These are phyloP conservation scores for Naematelia aurantialba DNA, from an alignment of 768 basidiomycete species.

Conservation along the genomic window DNA sequence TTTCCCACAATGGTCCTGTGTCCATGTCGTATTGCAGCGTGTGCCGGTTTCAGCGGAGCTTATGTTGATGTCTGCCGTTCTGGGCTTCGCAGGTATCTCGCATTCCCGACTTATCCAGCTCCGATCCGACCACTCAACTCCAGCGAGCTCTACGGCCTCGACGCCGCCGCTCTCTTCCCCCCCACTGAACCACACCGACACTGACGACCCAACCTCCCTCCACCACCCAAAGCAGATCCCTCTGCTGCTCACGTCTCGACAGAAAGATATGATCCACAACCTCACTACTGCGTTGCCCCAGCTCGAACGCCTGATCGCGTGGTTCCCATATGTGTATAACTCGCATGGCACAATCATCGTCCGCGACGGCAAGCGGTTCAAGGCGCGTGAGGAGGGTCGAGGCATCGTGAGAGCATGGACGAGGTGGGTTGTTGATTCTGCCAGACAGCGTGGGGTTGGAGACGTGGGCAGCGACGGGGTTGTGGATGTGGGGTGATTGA, in stretches of 20 bases:
- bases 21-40: no score
- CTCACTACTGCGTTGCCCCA: slow-evolving; percentile 29
- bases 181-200: background rate
- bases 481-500: background rate
- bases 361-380: slow-evolving; percentile 18
- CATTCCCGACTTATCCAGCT: background rate
- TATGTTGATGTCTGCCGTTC: background rate
- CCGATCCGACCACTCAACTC: background rate
- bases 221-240: slow-evolving; percentile 12
- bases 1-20: no score
- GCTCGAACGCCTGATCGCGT: slow-evolving; percentile 37
- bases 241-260: slow-evolving; percentile 27
- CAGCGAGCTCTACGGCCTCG: background rate
- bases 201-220: background rate
- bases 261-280: slow-evolving; percentile 34
- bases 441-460: background rate
- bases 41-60: no score
- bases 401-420: slow-evolving; percentile 40
- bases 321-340: slow-evolving; percentile 46
- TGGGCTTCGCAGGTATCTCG: background rate
- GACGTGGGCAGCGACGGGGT: background rate
- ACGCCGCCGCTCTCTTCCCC: background rate
- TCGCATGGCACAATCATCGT: slow-evolving; percentile 41
- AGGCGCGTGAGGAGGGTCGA: slow-evolving; percentile 39
- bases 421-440: slow-evolving; percentile 20